These are phyloP conservation scores for Cladobotryum protrusum DNA, from an alignment of 2,329 filamentous ascomycete genomes.

Conservation along the genomic window DNA sequence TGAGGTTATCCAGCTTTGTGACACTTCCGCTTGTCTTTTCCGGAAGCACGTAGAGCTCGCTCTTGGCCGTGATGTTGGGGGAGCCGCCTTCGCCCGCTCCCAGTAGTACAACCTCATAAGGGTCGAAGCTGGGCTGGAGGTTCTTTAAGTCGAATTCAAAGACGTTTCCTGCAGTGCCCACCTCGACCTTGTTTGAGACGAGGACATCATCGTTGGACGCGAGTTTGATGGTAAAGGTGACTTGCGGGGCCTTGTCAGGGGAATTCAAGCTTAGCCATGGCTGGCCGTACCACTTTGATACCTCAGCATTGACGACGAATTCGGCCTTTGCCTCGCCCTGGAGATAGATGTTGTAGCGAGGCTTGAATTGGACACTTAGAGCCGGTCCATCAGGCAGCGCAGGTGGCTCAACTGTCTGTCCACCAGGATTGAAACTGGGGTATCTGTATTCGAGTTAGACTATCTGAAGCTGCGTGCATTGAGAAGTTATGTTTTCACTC, in stretches of 20 bases:
- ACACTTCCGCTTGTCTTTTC: constrained; percentile 38
- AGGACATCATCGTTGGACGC: constrained; percentile 25
- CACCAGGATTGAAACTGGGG: constrained; percentile 39
- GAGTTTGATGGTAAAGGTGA: constrained; percentile 34
- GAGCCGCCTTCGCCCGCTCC: constrained; percentile 27
- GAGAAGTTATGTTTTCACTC: too few relatives aligned
- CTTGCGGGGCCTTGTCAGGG: constrained; percentile 14
- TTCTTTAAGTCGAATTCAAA: constrained; percentile 32
- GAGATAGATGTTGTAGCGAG: constrained; percentile 42
- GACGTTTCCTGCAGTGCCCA: constrained; percentile 30
- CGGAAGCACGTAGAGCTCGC: constrained; percentile 36
- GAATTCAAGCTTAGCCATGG: constrained; percentile 26
- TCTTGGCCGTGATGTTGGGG: constrained; percentile 29
- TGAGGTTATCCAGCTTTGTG: constrained; percentile 39
- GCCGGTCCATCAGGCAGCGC: constrained; percentile 25
- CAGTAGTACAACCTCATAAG: constrained; percentile 35
- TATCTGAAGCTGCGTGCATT: too few relatives aligned
- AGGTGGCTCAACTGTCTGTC: constrained; percentile 33
- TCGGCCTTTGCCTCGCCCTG: constrained; percentile 34
- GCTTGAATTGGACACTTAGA: constrained; percentile 38
- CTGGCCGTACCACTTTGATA: constrained; percentile 36
- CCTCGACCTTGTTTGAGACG: constrained; percentile 25
- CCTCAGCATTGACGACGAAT: constrained; percentile 37
- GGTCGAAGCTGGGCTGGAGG: constrained; percentile 29
- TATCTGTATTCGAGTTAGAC: constrained; percentile 19